phyloP scores from a whole-genome alignment of 345 rosid genomes.

The Pistacia vera region DNA sequence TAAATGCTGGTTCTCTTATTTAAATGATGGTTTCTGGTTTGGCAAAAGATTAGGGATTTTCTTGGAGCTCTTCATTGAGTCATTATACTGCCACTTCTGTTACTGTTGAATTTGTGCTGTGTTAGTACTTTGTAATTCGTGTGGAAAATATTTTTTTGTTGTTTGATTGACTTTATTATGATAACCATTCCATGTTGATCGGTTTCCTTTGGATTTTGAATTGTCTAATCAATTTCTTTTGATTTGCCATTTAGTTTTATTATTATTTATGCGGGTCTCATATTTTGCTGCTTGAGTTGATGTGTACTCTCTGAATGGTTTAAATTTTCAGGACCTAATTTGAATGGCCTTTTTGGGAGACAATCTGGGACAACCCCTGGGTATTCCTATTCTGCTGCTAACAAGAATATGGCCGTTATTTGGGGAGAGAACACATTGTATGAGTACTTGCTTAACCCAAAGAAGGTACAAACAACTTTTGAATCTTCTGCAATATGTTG shows the following conservation, averaged over 20 bases:
- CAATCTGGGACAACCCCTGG: conserved; percentile 83
- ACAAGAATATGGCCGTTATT: conserved; percentile 38
- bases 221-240: not conserved
- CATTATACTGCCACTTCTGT: too few species aligned
- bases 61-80: too few species aligned
- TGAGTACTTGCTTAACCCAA: conserved; percentile 84
- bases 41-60: too few species aligned
- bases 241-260: not conserved
- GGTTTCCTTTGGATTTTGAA: not conserved
- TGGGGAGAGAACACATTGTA: conserved; percentile 83
- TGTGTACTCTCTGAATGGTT: not conserved
- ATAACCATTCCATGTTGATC: not conserved
- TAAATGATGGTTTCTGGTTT: too few species aligned
- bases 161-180: too few species aligned
- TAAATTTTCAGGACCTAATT: conserved; percentile 66
- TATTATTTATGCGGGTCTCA: too few species aligned
- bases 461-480: conserved; percentile 51
- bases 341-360: conserved; percentile 86
- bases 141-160: too few species aligned
- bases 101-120: too few species aligned
- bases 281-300: not conserved
- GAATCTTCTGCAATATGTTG: not conserved
- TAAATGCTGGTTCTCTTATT: too few species aligned
- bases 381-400: conserved; percentile 85
- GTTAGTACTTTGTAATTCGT: too few species aligned